Conservation (phyloP, 768 basidiomycete genomes). For the Gloeopeniophorella convolvens region DNA sequence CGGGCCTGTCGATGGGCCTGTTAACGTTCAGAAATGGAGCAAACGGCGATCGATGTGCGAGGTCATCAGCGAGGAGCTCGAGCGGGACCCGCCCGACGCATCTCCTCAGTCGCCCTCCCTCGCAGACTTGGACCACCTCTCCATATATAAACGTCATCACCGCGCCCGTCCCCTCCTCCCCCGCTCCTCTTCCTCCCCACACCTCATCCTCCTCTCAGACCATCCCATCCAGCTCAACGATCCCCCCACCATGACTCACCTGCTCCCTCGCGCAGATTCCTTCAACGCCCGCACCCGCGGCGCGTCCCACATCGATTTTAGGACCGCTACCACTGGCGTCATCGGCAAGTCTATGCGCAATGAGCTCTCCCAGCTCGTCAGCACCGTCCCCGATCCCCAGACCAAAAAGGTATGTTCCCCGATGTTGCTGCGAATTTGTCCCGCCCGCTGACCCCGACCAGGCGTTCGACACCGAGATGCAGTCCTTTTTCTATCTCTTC, state of each 20-base stretch:
- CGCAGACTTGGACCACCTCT: constrained; percentile 6
- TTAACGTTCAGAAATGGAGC: constrained; percentile 6
- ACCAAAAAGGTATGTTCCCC: constrained; percentile 66
- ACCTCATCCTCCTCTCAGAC: constrained; percentile 19
- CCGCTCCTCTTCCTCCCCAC: constrained; percentile 16
- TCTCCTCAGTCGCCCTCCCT: constrained; percentile 5
- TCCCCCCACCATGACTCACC: constrained; percentile 39
- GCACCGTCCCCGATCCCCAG: constrained; percentile 68
- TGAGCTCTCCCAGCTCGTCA: constrained; percentile 91
- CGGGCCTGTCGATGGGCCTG: neutral
- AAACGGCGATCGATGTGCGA: constrained; percentile 19
- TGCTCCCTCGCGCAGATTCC: constrained; percentile 58
- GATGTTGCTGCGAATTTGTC: neutral
- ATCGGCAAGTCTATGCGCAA: constrained; percentile 94
- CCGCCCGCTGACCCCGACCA: constrained; percentile 26
- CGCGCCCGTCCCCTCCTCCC: constrained; percentile 11
- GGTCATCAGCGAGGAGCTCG: constrained; percentile 16
- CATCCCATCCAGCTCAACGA: constrained; percentile 16
- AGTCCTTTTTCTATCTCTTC: constrained; percentile 93
- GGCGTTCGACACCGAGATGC: constrained; percentile 95
- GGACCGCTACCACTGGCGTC: constrained; percentile 76
- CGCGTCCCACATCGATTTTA: constrained; percentile 86
- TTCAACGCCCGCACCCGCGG: constrained; percentile 70
- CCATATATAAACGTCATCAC: constrained; percentile 22
- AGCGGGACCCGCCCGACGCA: neutral